A percentile compares a stretch with the other conserved stretches of the same genome.
Evolutionary conservation across 345 rosid species (phyloP).

Genomic region (Eucalyptus marginata): DNA sequence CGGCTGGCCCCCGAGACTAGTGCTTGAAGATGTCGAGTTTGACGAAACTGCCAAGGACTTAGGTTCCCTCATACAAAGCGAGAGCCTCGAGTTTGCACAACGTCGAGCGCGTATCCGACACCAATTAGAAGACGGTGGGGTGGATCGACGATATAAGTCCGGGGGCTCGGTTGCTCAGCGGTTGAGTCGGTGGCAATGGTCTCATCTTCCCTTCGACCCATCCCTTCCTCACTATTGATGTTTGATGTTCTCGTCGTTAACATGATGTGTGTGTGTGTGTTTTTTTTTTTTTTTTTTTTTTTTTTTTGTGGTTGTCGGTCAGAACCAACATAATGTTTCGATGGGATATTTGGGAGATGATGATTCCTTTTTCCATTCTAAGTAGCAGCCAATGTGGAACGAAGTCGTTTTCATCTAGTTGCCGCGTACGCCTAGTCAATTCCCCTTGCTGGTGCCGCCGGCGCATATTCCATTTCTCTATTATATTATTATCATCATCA

Average conservation of each 20-base stretch:
- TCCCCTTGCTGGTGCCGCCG: neutral
- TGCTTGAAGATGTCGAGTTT: neutral
- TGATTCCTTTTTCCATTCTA: neutral
- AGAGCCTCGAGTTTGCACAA: neutral
- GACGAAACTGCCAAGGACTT: too few relatives aligned
- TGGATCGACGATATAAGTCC: neutral
- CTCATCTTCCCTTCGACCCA: neutral
- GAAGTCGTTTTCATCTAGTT: neutral
- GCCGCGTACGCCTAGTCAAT: neutral
- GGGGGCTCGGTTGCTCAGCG: neutral
- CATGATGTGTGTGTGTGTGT: too few relatives aligned
- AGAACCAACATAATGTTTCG: neutral
- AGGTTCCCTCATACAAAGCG: neutral
- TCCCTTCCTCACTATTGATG: neutral
- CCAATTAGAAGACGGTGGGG: neutral
- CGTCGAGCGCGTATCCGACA: accelerated
- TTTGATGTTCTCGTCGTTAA: neutral
- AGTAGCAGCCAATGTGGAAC: neutral
- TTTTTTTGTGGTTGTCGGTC: neutral
- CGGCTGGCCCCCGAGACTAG: neutral
- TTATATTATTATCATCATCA: neutral
- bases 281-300: too few relatives aligned
- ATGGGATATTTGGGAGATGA: neutral
- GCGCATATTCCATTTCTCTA: neutral
- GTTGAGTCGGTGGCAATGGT: neutral